Evolutionary conservation across 1,139 yeast species (phyloP), one percentile per base, ranked within the genome.

Genomic region (Candida smagusa): DNA sequence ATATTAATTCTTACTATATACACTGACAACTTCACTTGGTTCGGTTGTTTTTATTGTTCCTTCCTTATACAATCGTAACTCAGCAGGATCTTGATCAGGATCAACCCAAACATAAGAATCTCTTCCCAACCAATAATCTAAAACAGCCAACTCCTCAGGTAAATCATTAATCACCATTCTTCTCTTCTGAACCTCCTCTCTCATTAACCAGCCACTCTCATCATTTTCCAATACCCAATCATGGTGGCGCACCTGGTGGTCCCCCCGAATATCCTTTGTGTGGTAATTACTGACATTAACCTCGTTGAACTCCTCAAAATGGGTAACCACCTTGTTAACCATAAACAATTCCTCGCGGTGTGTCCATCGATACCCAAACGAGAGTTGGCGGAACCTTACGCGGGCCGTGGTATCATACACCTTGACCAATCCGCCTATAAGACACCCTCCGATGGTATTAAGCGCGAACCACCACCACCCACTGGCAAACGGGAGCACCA

Each of bases 41-140:
- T 4, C 23, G 36, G 12, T 11, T 26, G 28, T 6, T 26, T 6
- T 12, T 26, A n/a, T 13, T 4, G 19, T 16, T 16, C 19, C 19
- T 5, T 16, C 19, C 19, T 16, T 16, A 16, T 16, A 16, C 19
- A 16, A 16, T 16, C 19, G 5, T 16, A 16, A 16, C 43, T 65
- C 71, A 0, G 87, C 88, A 0, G 90, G 90, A 53, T 84, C 92
- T 53, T 80, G 82, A 53, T 84, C 92, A 1, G 90, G 90, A 50
- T 84, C 92, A 5, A 74, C 80, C 86, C 90, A 85, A 44, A 78
- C 83, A 52, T 81, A 84, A 28, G 66, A 72, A 3, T 71, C 72
- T 12, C 59, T 59, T 24, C 53, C 58, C 25, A 53, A 37, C 69
- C 70, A 65, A 37, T 58, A 69, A 35, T 68, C 72, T 33, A 68